Base-by-base conservation (phyloP, 2,329 filamentous ascomycete species). In the Nemania sp. region DNA sequence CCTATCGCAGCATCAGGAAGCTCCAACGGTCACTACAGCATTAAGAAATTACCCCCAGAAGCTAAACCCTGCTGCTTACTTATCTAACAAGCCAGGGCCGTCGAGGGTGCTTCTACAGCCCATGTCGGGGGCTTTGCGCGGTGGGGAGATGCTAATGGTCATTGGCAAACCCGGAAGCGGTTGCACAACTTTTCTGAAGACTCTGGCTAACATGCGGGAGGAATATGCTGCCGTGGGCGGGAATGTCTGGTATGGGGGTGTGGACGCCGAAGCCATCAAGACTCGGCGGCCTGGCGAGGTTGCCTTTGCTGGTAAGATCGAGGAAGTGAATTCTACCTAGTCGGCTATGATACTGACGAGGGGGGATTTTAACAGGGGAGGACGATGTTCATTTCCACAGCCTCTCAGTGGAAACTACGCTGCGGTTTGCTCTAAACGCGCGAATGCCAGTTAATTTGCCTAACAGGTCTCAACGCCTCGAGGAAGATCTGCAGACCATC, bases 141-240 rank as follows among this genome's bases (percentile, higher is more conserved):
- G 66, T 8, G 71, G 72, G 3, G 73, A 76, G 63, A 74, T 70
- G 62, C 59, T 76, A 22, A 54, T 76, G 0, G 71, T 76, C 10
- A 62, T 76, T 3, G 74, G 74, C 0, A 68, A 67, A 10, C 74
- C 74, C 0, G 73, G 74, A 5, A 72, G 69, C 35, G 74, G 74
- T 1, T 76, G 72, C 26, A 73, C 73, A 0, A 75, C 74, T 0
- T 72, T 75, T 2, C 67, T 76, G 2, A 75, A 76, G 56, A 29
- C 68, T 0, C 47, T 76, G 0, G 64, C 73, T 1, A 67, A 73
- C 24, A 67, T 71, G 70, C 49, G 70, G 24, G 68, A 70, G 6
- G 68, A 71, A 47, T 72, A 72, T 29, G 43, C 64, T 18, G 26
- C 5, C 15, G 52, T 71, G 0, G 49, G 18, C 18, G 70, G 72